phyloP scores from a whole-genome alignment of 176 grass and related monocot species.

The Pontederia crassipes region DNA sequence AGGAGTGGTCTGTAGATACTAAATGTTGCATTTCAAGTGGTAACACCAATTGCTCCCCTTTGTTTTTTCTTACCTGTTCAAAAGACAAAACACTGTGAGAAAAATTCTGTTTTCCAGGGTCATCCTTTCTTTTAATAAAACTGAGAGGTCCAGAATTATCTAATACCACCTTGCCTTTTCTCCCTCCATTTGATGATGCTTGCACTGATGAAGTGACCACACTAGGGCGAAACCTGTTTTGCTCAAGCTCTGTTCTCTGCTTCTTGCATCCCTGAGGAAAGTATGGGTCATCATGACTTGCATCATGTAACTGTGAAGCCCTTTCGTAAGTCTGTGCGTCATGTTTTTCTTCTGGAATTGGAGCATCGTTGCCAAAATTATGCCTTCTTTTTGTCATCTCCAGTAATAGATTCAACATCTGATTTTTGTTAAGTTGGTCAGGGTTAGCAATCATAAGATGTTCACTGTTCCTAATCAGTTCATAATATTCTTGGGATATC shows the following conservation, averaged over 20 bases:
- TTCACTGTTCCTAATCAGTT: neutral
- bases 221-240: neutral
- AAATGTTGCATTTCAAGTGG: too few species aligned
- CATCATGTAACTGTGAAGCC: neutral
- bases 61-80: conserved; percentile 12
- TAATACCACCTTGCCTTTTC: neutral
- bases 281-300: neutral
- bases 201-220: neutral
- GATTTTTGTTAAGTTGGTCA: neutral
- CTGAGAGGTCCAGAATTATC: conserved; percentile 21
- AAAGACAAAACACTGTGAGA: conserved; percentile 17
- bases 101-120: conserved; percentile 27
- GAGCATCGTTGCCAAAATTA: neutral
- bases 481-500: neutral
- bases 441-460: neutral
- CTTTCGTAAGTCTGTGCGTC: neutral
- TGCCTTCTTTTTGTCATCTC: neutral
- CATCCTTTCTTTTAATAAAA: conserved; percentile 9
- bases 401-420: neutral
- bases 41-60: conserved; percentile 17
- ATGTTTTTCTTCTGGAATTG: neutral
- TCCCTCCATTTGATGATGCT: too few species aligned
- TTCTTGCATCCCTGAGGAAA: neutral
- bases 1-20: neutral
- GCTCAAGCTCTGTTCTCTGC: neutral